Evolutionary conservation across 176 grass and related monocot species (phyloP), one percentile per base, ranked within the genome.

Genomic region (Eragrostis nindensis): DNA sequence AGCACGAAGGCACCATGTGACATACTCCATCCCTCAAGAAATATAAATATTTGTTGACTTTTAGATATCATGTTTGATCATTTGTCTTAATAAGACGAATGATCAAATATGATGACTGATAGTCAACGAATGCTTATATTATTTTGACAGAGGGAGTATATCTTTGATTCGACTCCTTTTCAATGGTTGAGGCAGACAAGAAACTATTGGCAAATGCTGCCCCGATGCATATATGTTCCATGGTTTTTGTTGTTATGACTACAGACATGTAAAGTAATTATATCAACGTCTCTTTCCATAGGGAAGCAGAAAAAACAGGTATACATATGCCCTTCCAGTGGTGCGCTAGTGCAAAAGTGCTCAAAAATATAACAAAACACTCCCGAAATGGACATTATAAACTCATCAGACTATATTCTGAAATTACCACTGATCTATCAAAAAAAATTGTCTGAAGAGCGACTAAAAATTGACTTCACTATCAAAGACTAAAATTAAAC

Each of bases 391-490:
- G 19, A 44, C 13, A 76, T 2, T 69, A 22, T 1, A 76, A 73
- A 73, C 67, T 78, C 48, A 78, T 8, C 15, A 22, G 66, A 72
- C 29, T 47, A 68, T 70, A 32, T 73, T 67, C 74, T 54, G 5
- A 41, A 68, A 57, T 56, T 40, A 49, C 16, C 68, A 41, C 52
- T 84, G 16, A 42, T 13, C 52, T 73, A 68, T 27, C 47, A 42
- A 27, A 39, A 70, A 39, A 25, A 0, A 70, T 38, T 8, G 10
- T 47, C 27, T 41, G 21, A 27, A 42, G 60, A 75, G 18, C 64
- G 21, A 46, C 40, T 75, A 73, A 15, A 73, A 74, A 39, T 11
- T 7, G 13, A 44, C 13, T 17, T 11, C 24, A 19, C 14, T 71
- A 62, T 39, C 60, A 53, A 70, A 15, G 18, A 6, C 29, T 47